Conservation (phyloP, 106 monocot species). For the Ottelia alismoides region DNA sequence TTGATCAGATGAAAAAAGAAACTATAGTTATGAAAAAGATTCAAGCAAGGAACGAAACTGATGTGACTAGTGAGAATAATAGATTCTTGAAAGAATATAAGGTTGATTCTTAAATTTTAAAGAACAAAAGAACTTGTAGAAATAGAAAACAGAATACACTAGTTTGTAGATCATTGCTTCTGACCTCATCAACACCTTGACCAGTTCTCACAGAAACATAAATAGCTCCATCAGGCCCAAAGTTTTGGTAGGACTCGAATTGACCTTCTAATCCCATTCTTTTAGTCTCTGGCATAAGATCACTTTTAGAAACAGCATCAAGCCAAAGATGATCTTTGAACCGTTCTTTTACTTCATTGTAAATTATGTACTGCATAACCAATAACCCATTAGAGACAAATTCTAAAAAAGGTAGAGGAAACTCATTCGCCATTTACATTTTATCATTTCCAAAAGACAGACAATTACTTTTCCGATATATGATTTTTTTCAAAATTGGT, state of each 20-base stretch:
- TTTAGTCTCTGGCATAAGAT: constrained; percentile 39
- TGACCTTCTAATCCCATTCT: constrained; percentile 14
- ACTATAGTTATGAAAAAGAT: too few relatives aligned
- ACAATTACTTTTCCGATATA: not conserved
- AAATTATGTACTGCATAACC: constrained; percentile 52
- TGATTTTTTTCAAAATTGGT: not conserved
- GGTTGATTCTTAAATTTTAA: too few relatives aligned
- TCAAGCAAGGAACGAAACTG: too few relatives aligned
- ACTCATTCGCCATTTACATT: not conserved
- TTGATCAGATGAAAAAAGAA: too few relatives aligned
- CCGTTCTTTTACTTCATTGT: constrained; percentile 71
- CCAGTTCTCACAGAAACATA: constrained; percentile 57
- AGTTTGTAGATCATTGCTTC: too few relatives aligned
- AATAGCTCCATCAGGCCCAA: constrained; percentile 65
- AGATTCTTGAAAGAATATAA: too few relatives aligned
- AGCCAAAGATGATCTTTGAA: constrained; percentile 78
- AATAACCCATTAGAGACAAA: not conserved
- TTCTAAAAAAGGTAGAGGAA: not conserved
- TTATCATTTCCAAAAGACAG: not conserved
- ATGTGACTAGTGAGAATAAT: too few relatives aligned
- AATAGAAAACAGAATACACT: too few relatives aligned
- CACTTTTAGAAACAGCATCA: constrained; percentile 86
- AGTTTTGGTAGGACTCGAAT: constrained; percentile 38
- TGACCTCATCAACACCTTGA: constrained; percentile 68
- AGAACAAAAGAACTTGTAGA: too few relatives aligned